A percentile compares a stretch with the other conserved stretches of the same genome.
phyloP scores from a whole-genome alignment of 2,329 filamentous ascomycete genomes.

The Ophiosphaerella narmari region DNA sequence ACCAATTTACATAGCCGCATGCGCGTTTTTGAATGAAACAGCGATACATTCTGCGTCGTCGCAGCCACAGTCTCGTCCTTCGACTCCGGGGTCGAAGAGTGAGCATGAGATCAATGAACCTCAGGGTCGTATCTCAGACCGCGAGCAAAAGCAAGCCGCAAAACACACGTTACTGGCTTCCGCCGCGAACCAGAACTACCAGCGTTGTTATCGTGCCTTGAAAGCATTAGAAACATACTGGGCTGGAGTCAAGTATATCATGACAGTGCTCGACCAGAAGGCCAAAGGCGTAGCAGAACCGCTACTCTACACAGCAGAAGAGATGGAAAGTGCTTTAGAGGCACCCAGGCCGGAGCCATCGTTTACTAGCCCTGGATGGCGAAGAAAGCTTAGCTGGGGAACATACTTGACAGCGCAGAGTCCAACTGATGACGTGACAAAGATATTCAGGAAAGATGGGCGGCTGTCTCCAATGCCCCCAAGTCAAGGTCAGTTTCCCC shows the following conservation, averaged over 20 bases:
- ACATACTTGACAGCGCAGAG: conserved; percentile 46
- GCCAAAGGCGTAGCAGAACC: conserved; percentile 84
- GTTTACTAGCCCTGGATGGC: conserved; percentile 58
- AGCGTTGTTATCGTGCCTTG: conserved; percentile 81
- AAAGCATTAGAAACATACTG: conserved; percentile 83
- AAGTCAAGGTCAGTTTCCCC: conserved; percentile 52
- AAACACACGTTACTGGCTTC: conserved; percentile 79
- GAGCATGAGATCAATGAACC: conserved; percentile 7
- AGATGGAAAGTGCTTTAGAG: conserved; percentile 73
- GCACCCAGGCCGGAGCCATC: conserved; percentile 55
- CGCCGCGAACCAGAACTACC: conserved; percentile 84
- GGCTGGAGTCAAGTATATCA: conserved; percentile 84
- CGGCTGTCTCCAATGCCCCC: conserved; percentile 54
- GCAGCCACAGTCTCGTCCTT: conserved; percentile 65
- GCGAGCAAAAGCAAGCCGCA: conserved; percentile 52
- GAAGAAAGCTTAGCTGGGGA: conserved; percentile 52
- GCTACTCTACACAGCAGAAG: conserved; percentile 67
- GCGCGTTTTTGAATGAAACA: conserved; percentile 84
- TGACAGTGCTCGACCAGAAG: conserved; percentile 85
- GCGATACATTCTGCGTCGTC: conserved; percentile 69
- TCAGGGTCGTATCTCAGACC: conserved; percentile 21
- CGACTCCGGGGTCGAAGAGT: conserved; percentile 17
- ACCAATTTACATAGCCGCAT: conserved; percentile 89
- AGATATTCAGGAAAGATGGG: conserved; percentile 37
- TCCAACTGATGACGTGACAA: conserved; percentile 34